Conservation (phyloP, 768 basidiomycete genomes). For the Lactarius evosmus region DNA sequence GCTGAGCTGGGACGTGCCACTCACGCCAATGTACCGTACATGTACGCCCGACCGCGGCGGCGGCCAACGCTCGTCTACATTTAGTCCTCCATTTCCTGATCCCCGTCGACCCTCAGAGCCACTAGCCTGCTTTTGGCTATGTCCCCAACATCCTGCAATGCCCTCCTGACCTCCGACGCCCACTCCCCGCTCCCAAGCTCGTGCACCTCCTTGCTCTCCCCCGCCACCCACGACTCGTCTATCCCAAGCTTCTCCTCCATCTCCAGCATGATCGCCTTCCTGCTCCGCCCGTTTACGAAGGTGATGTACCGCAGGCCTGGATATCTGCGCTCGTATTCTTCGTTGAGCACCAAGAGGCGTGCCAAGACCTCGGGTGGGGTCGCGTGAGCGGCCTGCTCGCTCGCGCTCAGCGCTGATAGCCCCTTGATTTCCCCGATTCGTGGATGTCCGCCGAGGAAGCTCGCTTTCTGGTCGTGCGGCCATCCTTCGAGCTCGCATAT, state of each 20-base stretch:
- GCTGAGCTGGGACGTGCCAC: not conserved
- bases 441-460: conserved; percentile 82
- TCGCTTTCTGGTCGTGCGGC: conserved; percentile 48
- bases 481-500: conserved; percentile 51
- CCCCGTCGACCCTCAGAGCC: conserved; percentile 41
- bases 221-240: conserved; percentile 41
- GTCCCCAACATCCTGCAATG: conserved; percentile 64
- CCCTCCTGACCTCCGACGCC: conserved; percentile 66
- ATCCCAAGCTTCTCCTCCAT: conserved; percentile 67
- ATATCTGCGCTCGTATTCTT: conserved; percentile 68
- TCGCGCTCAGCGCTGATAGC: conserved; percentile 70
- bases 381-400: conserved; percentile 64
- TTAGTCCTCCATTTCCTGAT: conserved; percentile 25
- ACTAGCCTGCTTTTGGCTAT: conserved; percentile 72
- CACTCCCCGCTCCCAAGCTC: conserved; percentile 48
- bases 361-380: conserved; percentile 74
- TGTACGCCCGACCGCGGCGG: too few species aligned
- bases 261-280: conserved; percentile 69
- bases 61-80: not conserved
- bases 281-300: conserved; percentile 82
- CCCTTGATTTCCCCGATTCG: conserved; percentile 82
- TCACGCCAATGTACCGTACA: not conserved
- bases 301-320: conserved; percentile 84
- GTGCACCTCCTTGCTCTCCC: conserved; percentile 40
- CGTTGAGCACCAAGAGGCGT: conserved; percentile 72